Evolutionary conservation across 2,329 filamentous ascomycete species (phyloP), one percentile per base, ranked within the genome.

Genomic region (Fusarium poae): DNA sequence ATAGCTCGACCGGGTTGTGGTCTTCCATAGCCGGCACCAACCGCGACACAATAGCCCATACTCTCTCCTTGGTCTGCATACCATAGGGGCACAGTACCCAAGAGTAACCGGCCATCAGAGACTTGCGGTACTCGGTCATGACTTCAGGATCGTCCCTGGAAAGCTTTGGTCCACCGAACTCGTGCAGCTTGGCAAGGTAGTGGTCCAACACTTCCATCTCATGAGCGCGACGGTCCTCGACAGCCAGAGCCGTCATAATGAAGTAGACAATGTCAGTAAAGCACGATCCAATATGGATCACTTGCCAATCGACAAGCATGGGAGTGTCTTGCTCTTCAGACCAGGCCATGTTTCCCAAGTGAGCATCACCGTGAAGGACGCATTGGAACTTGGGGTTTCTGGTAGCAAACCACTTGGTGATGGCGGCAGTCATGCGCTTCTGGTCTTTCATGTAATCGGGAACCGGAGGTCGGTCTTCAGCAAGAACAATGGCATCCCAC

Each of bases 11-110:
- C 2, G 57, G 37, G 4, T 46, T 62, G 13, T 64, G 61, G 15
- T 62, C 61, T 25, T 57, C 57, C 49, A 64, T 62, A 20, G 61
- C 61, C 16, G 57, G 44, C 18, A 62, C 57, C 27, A 62, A 16
- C 6, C 61, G 49, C 18, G 57, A 39, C 7, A 62, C 50, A 11
- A 64, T 20, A 15, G 61, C 50, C 32, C 34, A 40, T 32, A 64
- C 57, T 18, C 37, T 21, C 21, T 64, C 61, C 43, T 40, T 56
- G 11, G 15, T 45, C 50, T 57, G 61, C 61, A 63, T 63, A 12
- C n/a, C 34, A 34, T 50, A 62, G 6, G 57, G 50, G 12, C 57
- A 62, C 4, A 55, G 16, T 7, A 37, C 25, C 39, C 49, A 55
- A 3, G 56, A 45, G 16, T 30, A 58, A 3, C 49, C 49, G 8